Evolutionary conservation across 805 yeast species (phyloP), one percentile per base, ranked within the genome.

Genomic region (Candida andamanensis): DNA sequence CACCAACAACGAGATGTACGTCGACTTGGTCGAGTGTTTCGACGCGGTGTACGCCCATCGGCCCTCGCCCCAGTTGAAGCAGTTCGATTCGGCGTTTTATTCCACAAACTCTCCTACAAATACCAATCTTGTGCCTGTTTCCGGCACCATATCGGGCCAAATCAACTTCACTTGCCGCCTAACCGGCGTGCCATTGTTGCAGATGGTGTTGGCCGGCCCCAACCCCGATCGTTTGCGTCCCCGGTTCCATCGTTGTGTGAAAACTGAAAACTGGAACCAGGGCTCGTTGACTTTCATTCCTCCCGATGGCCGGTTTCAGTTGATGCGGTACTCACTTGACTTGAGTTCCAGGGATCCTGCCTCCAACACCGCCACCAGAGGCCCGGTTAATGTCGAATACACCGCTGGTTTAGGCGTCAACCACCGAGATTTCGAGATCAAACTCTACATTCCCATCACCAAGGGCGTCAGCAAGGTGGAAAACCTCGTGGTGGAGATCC

Each of bases 1-100:
- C 52, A 70, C 85, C 3, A 78, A 78, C 42, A 86, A 90, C 54
- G 97, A 90, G 56, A 67, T 90, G 56, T 86, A 79, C 52, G 81
- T 90, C 6, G 97, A 92, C 56, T 52, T 92, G 5, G 66, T 69
- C 2, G 98, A 90, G 53, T 61, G 69, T 1, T 54, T 84, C 15
- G 71, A 70, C 40, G 70, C 80, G 22, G 67, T 81, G 0, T 54
- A 78, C 15, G 62, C 67, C 15, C 57, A 73, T 4, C 21, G 33
- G 4, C 19, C 36, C 12, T 44, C 40, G 12, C 18, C 36, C 19
- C n/a, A 34, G 12, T 14, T 39, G 12, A 43, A 46, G 52, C 60
- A 42, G 10, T 50, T 45, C 39, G 58, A 51, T 30, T 39, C 58
- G 38, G 46, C 58, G n/a, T 52, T 50, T 37, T 47, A 55, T 25